phyloP scores from a whole-genome alignment of 139 green algal genomes.

The Axilococcus clingmanii region DNA sequence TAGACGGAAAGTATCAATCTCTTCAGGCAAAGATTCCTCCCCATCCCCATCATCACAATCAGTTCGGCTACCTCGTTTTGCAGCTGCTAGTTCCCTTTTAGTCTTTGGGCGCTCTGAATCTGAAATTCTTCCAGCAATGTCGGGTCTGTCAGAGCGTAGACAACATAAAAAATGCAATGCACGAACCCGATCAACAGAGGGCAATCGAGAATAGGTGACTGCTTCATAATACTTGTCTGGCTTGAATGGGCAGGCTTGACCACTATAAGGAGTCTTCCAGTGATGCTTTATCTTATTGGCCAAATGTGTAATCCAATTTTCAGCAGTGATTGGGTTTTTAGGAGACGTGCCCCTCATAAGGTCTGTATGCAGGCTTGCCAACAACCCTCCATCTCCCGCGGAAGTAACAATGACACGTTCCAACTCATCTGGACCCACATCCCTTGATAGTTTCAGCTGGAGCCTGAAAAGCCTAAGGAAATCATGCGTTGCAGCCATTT shows the following conservation, averaged over 20 bases:
- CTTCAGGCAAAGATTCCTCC: not conserved
- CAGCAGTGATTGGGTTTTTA: slow-evolving; percentile 16
- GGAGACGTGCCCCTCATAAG: slow-evolving; percentile 25
- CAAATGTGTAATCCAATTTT: slow-evolving; percentile 22
- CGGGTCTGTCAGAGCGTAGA: slow-evolving; percentile 21
- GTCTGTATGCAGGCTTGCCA: slow-evolving; percentile 31
- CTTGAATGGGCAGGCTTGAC: slow-evolving; percentile 27
- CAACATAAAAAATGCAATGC: slow-evolving; percentile 26
- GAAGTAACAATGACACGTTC: slow-evolving; percentile 21
- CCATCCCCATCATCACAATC: not conserved
- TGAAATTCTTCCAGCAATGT: slow-evolving; percentile 16
- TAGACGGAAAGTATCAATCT: slow-evolving; percentile 12
- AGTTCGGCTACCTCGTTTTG: not conserved
- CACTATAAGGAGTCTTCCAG: slow-evolving; percentile 13
- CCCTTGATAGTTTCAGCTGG: slow-evolving; percentile 19
- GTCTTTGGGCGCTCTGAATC: slow-evolving; percentile 5
- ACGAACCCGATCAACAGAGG: slow-evolving; percentile 8
- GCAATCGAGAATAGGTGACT: slow-evolving; percentile 5
- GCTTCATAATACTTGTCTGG: slow-evolving; percentile 32
- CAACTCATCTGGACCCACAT: slow-evolving; percentile 20
- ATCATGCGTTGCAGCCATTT: slow-evolving; percentile 32
- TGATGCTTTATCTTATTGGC: slow-evolving; percentile 34
- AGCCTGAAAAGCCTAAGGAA: slow-evolving; percentile 24
- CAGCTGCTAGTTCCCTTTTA: slow-evolving; percentile 7
- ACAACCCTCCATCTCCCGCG: slow-evolving; percentile 17